phyloP scores from a whole-genome alignment of 345 rosid species.

The Carallia pectinifolia region DNA sequence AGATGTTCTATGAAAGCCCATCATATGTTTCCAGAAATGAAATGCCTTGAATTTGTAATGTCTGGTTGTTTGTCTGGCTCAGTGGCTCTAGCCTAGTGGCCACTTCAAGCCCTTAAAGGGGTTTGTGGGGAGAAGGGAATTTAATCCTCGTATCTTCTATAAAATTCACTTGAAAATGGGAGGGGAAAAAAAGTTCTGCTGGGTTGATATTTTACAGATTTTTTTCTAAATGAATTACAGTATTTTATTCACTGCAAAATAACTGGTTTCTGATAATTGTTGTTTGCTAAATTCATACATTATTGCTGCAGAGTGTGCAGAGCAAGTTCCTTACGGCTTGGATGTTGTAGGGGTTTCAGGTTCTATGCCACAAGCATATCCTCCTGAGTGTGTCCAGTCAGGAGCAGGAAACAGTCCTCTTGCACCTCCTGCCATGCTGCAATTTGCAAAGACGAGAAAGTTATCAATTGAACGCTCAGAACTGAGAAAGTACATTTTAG shows the following conservation, averaged over 20 bases:
- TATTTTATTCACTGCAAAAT: neutral
- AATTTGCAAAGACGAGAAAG: constrained; percentile 93
- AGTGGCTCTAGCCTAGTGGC: too few relatives aligned
- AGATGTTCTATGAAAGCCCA: neutral
- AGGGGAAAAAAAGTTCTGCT: too few relatives aligned
- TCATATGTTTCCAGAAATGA: neutral
- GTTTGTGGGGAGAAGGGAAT: too few relatives aligned
- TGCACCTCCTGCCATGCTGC: constrained; percentile 62
- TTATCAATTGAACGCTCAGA: constrained; percentile 85
- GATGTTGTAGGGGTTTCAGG: constrained; percentile 55
- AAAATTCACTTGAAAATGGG: too few relatives aligned
- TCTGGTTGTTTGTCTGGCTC: neutral
- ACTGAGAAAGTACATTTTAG: constrained; percentile 63
- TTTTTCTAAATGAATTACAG: neutral
- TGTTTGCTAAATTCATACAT: constrained; percentile 32
- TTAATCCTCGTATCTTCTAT: too few relatives aligned
- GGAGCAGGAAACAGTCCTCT: constrained; percentile 60
- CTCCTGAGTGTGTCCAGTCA: constrained; percentile 67
- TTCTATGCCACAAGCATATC: constrained; percentile 47
- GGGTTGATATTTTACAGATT: neutral
- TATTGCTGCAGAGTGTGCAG: constrained; percentile 40
- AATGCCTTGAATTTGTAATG: neutral
- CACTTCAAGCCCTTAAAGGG: too few relatives aligned
- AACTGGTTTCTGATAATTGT: constrained; percentile 32
- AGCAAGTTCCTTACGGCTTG: constrained; percentile 36